Base-by-base conservation (phyloP, 805 yeast genomes). In the Hanseniaspora valbyensis region DNA sequence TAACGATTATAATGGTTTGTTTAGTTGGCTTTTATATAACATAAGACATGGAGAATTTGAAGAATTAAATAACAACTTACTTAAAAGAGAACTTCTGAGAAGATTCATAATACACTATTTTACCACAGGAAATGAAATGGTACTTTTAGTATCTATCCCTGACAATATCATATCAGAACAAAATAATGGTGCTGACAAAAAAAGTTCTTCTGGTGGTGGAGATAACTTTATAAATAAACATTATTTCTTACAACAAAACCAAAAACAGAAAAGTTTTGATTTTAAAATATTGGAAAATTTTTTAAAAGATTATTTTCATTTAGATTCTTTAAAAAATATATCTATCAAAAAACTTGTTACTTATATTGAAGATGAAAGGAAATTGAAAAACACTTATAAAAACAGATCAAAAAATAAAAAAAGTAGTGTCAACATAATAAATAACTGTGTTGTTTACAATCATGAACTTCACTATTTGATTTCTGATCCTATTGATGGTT, bases 11-110 rank as follows among this genome's bases (percentile, higher is more conserved):
- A 62, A 66, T 46, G 67, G 64, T 13, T 54, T 66, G 18, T 65
- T 68, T 66, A 59, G 66, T 18, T 67, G 71, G 71, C 67, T 65
- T 53, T 44, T 67, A 28, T 45, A 59, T n/a, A 64, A 64, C 42
- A 55, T 67, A 8, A 55, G 67, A 44, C 58, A 60, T 13, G 71
- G 70, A 1, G 58, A 60, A 28, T 67, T 67, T 52, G 70, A 67
- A 50, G 63, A 65, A 52, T 54, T 67, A 8, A 60, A 60, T 2
- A 54, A 57, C 10, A 62, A 66, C 46, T 50, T 55, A 37, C 37
- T 58, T 18, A 65, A 61, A 44, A 58, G 53, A 14, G 54, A 61
- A 2, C 56, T 61, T n/a, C 52, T 67, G 42, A 58, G 58, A 46
- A 55, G 63, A 28, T 64, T 64, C 41, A 53, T 67, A 25, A 58